Percentiles rank a stretch among this genome's conserved stretches.
These are phyloP conservation scores for Ramaria rubella DNA, from an alignment of 768 basidiomycete species.

Conservation along the genomic window DNA sequence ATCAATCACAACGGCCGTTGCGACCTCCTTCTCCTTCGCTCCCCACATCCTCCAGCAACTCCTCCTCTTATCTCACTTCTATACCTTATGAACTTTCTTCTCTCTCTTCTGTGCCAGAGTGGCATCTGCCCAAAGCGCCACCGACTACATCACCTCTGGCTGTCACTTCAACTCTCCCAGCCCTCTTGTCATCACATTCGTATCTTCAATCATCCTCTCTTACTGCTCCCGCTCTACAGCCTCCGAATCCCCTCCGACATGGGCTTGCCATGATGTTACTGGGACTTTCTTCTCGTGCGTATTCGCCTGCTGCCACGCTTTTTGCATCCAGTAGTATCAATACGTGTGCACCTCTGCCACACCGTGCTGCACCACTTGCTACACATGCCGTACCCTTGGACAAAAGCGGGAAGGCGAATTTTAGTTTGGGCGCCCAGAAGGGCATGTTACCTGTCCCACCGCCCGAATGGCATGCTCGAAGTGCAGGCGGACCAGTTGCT, in stretches of 20 bases:
- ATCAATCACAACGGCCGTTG: conserved; percentile 30
- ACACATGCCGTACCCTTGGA: conserved; percentile 47
- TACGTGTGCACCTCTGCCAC: conserved; percentile 36
- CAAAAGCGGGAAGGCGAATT: conserved; percentile 6
- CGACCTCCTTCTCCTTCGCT: conserved; percentile 39
- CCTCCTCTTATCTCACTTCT: conserved; percentile 65
- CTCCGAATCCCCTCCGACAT: conserved; percentile 59
- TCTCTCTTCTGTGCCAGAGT: conserved; percentile 55
- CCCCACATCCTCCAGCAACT: conserved; percentile 34
- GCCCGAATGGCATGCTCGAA: conserved; percentile 24
- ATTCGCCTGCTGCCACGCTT: conserved; percentile 59
- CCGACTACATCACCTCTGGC: conserved; percentile 21
- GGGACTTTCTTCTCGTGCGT: conserved; percentile 48
- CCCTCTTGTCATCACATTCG: conserved; percentile 76
- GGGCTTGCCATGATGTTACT: conserved; percentile 71
- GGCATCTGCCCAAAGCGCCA: conserved; percentile 54
- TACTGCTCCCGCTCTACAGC: conserved; percentile 43
- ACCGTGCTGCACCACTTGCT: conserved; percentile 56
- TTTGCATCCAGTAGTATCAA: conserved; percentile 51
- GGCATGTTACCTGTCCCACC: conserved; percentile 16
- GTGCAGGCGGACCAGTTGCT: conserved; percentile 48
- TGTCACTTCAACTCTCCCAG: conserved; percentile 39
- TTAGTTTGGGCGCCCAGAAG: conserved; percentile 7
- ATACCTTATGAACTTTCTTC: conserved; percentile 72
- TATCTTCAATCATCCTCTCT: conserved; percentile 36